Percentiles rank a stretch among this genome's conserved stretches.
Conservation (phyloP, 2,329 filamentous ascomycete species). For the Ramularia endophylla region DNA sequence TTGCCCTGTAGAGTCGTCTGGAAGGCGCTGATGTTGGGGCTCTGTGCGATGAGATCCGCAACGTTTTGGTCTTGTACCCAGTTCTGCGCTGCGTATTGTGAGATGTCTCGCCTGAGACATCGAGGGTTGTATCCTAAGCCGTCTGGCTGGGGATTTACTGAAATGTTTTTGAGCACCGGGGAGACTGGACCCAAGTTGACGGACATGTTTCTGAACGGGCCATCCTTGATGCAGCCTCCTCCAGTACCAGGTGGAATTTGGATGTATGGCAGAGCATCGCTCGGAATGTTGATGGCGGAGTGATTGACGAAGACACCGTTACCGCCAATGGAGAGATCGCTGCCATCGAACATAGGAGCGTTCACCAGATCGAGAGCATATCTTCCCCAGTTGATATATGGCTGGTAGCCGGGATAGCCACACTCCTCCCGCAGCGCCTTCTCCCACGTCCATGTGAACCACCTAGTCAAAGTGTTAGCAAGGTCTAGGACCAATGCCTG, state of each 20-base stretch:
- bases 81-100: constrained; percentile 1
- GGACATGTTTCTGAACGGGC: constrained; percentile 44
- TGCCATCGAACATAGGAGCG: constrained; percentile 53
- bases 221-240: constrained; percentile 49
- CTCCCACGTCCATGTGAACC: constrained; percentile 39
- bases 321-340: constrained; percentile 36
- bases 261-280: constrained; percentile 16
- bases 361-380: constrained; percentile 39
- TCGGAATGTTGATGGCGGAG: background rate
- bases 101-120: constrained; percentile 12
- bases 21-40: constrained; percentile 10
- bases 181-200: constrained; percentile 24
- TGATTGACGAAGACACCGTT: constrained; percentile 19
- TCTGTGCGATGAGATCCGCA: constrained; percentile 10
- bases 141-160: constrained; percentile 20
- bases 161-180: constrained; percentile 9
- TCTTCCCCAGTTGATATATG: constrained; percentile 32
- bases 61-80: constrained; percentile 10
- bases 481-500: too few relatives aligned
- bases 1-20: constrained; percentile 13
- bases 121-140: constrained; percentile 18
- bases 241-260: constrained; percentile 44
- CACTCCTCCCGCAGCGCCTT: constrained; percentile 39
- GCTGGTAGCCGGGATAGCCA: constrained; percentile 35
- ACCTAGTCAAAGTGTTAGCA: too few relatives aligned